These are phyloP conservation scores for Podospora anserina DNA, from an alignment of 495 filamentous ascomycete species.

Conservation along the genomic window DNA sequence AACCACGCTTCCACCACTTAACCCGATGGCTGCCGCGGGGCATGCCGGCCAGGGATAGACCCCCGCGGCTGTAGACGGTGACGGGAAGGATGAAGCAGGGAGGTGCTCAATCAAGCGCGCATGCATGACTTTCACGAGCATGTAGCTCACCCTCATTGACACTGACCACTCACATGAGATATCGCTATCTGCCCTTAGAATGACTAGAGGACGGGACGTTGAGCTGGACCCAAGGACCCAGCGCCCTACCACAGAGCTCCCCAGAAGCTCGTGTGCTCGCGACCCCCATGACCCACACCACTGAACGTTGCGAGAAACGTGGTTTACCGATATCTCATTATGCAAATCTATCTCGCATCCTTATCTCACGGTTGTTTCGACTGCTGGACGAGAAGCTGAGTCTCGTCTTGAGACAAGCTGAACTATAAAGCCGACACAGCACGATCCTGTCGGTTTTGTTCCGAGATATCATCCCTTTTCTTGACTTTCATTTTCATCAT, in stretches of 20 bases:
- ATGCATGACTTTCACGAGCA: not conserved
- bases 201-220: not conserved
- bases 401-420: not conserved
- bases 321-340: slow-evolving; percentile 1
- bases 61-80: not conserved
- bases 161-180: not conserved
- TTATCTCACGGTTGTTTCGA: not conserved
- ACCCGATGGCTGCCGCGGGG: not conserved
- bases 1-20: not conserved
- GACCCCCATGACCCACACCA: not conserved
- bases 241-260: not conserved
- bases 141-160: not conserved
- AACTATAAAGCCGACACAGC: not conserved
- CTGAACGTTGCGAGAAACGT: not conserved
- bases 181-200: not conserved
- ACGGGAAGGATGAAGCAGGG: not conserved
- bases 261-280: not conserved
- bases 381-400: not conserved
- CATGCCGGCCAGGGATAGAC: not conserved
- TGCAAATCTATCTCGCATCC: slow-evolving; percentile 11
- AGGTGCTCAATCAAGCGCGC: not conserved
- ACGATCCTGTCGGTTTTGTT: not conserved
- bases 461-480: not conserved
- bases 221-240: not conserved
- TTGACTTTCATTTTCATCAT: not conserved